These are phyloP conservation scores for Schizophyllum commune DNA, from an alignment of 1,284 basidiomycete species.

Conservation along the genomic window DNA sequence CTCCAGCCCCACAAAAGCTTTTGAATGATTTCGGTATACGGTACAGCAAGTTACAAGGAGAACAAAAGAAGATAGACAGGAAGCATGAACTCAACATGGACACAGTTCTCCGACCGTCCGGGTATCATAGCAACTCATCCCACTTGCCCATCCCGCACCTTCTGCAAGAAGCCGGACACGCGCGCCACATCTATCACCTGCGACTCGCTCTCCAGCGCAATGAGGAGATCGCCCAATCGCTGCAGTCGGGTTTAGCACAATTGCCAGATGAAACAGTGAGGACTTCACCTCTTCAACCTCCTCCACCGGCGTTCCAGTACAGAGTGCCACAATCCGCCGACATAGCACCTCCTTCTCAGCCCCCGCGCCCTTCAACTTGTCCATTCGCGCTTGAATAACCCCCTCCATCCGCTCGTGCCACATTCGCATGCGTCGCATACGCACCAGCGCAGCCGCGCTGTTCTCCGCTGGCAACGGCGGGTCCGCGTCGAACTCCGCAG, in stretches of 20 bases:
- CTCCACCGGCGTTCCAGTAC: slow-evolving; percentile 81
- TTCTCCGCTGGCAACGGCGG: slow-evolving; percentile 59
- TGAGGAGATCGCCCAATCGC: slow-evolving; percentile 51
- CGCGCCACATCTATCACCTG: slow-evolving; percentile 79
- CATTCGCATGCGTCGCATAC: slow-evolving; percentile 64
- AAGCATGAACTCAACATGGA: no score
- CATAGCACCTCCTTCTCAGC: slow-evolving; percentile 85
- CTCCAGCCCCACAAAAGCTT: no score
- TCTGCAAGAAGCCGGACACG: slow-evolving; percentile 87
- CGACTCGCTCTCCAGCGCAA: slow-evolving; percentile 86
- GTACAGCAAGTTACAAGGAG: no score
- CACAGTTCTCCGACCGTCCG: no score
- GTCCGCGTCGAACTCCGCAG: slow-evolving; percentile 24
- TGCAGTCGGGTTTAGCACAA: slow-evolving; percentile 1
- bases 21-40: no score
- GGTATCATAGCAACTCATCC: no score
- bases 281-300: slow-evolving; percentile 81
- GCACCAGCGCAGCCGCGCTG: slow-evolving; percentile 52
- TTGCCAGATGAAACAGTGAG: background rate
- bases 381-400: slow-evolving; percentile 63
- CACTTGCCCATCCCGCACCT: slow-evolving; percentile 31
- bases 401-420: slow-evolving; percentile 80
- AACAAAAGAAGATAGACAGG: no score
- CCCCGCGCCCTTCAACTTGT: slow-evolving; percentile 69
- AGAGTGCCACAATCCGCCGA: slow-evolving; percentile 85